Evolutionary conservation across 2,329 filamentous ascomycete species (phyloP).

Genomic region (Ophiosphaerella herpotricha): DNA sequence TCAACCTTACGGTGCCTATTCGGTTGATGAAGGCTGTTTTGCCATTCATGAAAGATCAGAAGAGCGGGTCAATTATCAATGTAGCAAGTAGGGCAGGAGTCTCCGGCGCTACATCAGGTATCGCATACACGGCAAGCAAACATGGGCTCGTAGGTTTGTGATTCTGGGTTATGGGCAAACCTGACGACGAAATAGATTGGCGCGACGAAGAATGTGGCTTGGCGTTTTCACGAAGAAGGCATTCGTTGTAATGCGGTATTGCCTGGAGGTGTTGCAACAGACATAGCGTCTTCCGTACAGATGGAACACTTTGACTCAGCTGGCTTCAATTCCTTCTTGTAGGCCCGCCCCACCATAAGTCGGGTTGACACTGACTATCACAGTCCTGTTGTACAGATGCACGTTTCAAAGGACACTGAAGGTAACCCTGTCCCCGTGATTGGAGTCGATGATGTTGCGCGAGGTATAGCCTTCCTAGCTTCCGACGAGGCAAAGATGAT

Average conservation of each 20-base stretch:
- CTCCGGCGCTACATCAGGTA: conserved; percentile 48
- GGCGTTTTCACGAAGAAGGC: conserved; percentile 51
- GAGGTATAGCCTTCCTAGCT: conserved; percentile 30
- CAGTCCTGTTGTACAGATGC: conserved; percentile 27
- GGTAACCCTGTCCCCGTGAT: conserved; percentile 26
- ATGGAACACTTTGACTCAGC: conserved; percentile 28
- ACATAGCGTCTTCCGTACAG: conserved; percentile 28
- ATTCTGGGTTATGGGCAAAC: neutral
- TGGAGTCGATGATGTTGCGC: conserved; percentile 26
- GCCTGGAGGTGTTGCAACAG: conserved; percentile 39
- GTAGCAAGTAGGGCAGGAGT: conserved; percentile 35
- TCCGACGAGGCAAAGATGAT: conserved; percentile 33
- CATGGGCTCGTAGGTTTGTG: conserved; percentile 47
- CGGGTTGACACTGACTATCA: conserved; percentile 3
- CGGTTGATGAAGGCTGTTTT: conserved; percentile 53
- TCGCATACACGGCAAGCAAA: conserved; percentile 54
- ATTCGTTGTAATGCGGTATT: conserved; percentile 55
- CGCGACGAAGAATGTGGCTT: conserved; percentile 55
- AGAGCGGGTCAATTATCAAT: conserved; percentile 51
- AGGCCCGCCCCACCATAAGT: neutral
- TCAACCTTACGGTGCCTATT: conserved; percentile 53
- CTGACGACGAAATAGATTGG: conserved; percentile 39
- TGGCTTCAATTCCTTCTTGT: conserved; percentile 28
- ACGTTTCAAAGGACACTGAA: conserved; percentile 28
- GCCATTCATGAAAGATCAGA: conserved; percentile 47